A percentile compares a stretch with the other conserved stretches of the same genome.
These are phyloP conservation scores for Epichloe glyceriae DNA, from an alignment of 2,329 filamentous ascomycete genomes.

Conservation along the genomic window DNA sequence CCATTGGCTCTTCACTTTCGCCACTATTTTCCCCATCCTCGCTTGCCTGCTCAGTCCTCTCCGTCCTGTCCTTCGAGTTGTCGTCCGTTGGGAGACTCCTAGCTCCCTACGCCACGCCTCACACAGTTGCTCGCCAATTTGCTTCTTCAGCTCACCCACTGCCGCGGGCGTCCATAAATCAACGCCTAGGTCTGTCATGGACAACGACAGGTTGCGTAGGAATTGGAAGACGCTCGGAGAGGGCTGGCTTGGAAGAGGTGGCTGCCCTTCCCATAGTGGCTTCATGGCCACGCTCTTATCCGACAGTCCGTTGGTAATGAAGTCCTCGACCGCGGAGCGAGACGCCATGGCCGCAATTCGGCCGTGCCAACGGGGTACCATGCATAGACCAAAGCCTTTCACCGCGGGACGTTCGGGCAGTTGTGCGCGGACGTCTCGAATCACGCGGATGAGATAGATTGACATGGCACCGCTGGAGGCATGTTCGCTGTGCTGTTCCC, in stretches of 20 bases:
- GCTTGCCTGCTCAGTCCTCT: conserved; percentile 4
- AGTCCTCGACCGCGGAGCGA: conserved; percentile 33
- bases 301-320: conserved; percentile 28
- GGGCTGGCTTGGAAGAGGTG: conserved; percentile 63
- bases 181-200: conserved; percentile 57
- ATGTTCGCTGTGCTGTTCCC: conserved; percentile 31
- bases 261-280: conserved; percentile 68
- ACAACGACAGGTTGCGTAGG: conserved; percentile 47
- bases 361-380: conserved; percentile 52
- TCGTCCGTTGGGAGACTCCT: conserved; percentile 9
- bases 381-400: conserved; percentile 42
- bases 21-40: background rate
- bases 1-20: background rate
- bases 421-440: conserved; percentile 60
- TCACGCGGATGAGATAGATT: conserved; percentile 57
- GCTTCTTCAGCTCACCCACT: conserved; percentile 47
- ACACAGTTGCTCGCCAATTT: conserved; percentile 38
- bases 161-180: conserved; percentile 73
- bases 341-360: conserved; percentile 44
- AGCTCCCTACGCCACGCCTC: conserved; percentile 34
- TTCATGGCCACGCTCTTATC: conserved; percentile 43
- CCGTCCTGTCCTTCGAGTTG: conserved; percentile 6
- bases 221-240: conserved; percentile 64
- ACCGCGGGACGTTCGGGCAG: conserved; percentile 41
- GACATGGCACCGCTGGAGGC: conserved; percentile 38